Percentiles rank a stretch among this genome's conserved stretches.
Conservation (phyloP, 148 eudicot species). For the Cornus controversa region DNA sequence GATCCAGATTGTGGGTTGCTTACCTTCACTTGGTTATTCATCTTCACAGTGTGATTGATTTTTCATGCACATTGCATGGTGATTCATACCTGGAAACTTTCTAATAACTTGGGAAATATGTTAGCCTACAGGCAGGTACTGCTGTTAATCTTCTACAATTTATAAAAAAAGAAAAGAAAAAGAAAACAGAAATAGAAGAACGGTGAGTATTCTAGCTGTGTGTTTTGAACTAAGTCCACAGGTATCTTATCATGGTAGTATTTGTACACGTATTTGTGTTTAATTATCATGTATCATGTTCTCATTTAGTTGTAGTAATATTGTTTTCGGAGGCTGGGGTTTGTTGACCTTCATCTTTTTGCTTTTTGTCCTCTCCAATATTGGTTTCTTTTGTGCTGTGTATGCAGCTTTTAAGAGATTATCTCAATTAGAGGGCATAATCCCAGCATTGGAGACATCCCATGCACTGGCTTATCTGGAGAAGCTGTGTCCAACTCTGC, state of each 20-base stretch:
- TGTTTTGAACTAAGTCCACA: not conserved
- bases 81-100: not conserved
- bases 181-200: too few species aligned
- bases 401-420: conserved; percentile 83
- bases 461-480: conserved; percentile 91
- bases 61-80: not conserved
- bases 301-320: not conserved
- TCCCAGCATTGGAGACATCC: conserved; percentile 97
- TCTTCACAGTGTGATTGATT: not conserved
- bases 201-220: not conserved
- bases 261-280: not conserved
- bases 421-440: conserved; percentile 89
- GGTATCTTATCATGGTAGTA: too few species aligned
- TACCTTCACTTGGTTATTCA: not conserved
- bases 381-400: not conserved
- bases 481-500: conserved; percentile 81
- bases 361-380: not conserved
- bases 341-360: not conserved
- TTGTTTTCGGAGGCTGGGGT: not conserved
- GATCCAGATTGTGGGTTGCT: not conserved
- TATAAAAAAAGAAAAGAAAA: not conserved
- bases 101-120: not conserved
- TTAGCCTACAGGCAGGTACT: not conserved
- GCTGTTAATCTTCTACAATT: not conserved
- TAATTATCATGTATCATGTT: not conserved